These are phyloP conservation scores for Candida hispaniensis DNA, from an alignment of 805 yeast species.

Conservation along the genomic window DNA sequence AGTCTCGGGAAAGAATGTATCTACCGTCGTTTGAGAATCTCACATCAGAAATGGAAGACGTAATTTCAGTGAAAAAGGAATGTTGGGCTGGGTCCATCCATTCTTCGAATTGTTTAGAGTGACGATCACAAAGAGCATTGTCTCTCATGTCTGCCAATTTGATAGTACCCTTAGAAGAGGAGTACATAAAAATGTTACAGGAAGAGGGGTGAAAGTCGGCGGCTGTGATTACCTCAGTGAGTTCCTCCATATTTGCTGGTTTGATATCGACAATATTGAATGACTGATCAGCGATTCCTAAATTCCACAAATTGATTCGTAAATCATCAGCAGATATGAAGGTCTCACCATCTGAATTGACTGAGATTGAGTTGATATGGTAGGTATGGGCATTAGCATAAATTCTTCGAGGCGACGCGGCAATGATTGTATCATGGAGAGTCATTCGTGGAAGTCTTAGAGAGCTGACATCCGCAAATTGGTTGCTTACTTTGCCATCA, in stretches of 20 bases:
- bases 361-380: constrained; percentile 91
- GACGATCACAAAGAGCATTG: constrained; percentile 86
- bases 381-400: constrained; percentile 96
- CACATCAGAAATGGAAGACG: constrained; percentile 87
- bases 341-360: constrained; percentile 93
- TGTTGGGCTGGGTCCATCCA: constrained; percentile 85
- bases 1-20: constrained; percentile 93
- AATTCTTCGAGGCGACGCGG: constrained; percentile 85
- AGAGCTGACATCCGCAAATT: constrained; percentile 27
- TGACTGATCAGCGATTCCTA: constrained; percentile 86
- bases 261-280: constrained; percentile 96
- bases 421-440: constrained; percentile 89
- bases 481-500: constrained; percentile 30
- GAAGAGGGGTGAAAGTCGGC: constrained; percentile 91
- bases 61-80: constrained; percentile 94
- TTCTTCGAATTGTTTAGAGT: constrained; percentile 76
- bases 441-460: constrained; percentile 79
- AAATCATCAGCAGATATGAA: constrained; percentile 87
- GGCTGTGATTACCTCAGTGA: constrained; percentile 93
- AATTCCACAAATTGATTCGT: constrained; percentile 90
- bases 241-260: constrained; percentile 97
- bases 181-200: constrained; percentile 91
- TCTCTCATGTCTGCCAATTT: constrained; percentile 94
- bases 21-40: constrained; percentile 87
- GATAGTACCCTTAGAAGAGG: constrained; percentile 90